phyloP scores from a whole-genome alignment of 1,284 basidiomycete species.

The Rhizoctonia solani region DNA sequence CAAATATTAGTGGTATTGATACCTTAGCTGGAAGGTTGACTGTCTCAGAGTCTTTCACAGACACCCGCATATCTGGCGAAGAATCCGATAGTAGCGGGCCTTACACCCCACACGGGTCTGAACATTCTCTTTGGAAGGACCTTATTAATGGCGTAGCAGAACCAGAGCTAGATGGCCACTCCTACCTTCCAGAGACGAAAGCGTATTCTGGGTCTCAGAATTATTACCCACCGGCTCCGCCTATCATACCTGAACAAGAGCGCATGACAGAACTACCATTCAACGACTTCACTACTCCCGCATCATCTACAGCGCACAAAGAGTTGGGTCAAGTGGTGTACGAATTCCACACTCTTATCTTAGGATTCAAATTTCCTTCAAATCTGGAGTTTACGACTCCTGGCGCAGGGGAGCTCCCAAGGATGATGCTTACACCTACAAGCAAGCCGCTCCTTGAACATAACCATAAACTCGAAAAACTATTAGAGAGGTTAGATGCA shows the following conservation, averaged over 20 bases:
- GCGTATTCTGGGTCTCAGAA: too few relatives aligned
- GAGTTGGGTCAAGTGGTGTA: background rate
- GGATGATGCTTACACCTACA: conserved; percentile 6
- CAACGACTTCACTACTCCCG: background rate
- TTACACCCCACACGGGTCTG: background rate
- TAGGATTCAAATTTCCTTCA: conserved; percentile 7
- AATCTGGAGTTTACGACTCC: conserved; percentile 1
- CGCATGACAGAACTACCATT: background rate
- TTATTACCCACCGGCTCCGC: too few relatives aligned
- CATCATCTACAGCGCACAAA: background rate
- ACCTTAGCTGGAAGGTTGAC: too few relatives aligned
- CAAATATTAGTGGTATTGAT: too few relatives aligned
- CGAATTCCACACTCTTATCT: conserved; percentile 1
- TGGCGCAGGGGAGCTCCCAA: background rate
- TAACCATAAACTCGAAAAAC: conserved; percentile 26
- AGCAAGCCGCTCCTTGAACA: conserved; percentile 21
- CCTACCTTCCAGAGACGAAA: background rate
- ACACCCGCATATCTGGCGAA: background rate
- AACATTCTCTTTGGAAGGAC: background rate
- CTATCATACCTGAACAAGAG: too few relatives aligned
- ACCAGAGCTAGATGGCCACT: too few relatives aligned
- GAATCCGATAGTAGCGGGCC: background rate
- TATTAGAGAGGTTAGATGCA: conserved; percentile 26
- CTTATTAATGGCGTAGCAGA: background rate
- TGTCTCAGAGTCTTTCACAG: too few relatives aligned